Base-by-base conservation (phyloP, 78 protist genomes). In the Cavenderia fasciculata region DNA sequence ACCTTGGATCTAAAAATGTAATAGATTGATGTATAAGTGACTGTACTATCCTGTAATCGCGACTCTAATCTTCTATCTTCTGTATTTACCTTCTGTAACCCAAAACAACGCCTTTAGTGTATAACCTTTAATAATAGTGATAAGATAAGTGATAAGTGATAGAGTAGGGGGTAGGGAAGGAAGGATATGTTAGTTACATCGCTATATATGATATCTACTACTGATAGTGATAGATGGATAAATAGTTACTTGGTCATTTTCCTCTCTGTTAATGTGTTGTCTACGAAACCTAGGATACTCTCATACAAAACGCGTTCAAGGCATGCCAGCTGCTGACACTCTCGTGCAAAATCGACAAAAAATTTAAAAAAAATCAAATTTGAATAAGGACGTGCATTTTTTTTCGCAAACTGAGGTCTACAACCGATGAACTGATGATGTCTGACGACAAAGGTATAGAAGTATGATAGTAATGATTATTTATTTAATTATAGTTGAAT, bases 31-130 rank as follows among this genome's bases (percentile, higher is more conserved):
- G 8, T 8, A 27, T 27, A n/a, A n/a, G n/a, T n/a, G n/a, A n/a
- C n/a, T n/a, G n/a, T n/a, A n/a, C n/a, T n/a, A 16, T 46, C 46
- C 10, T 27, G 74, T 69, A 27, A 11, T 27, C n/a, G 74, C 27
- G 47, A 12, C 8, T 34, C 74, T 16, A 14, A 18, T 49, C 54
- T 49, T 49, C 54, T 69, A 7, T 69, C 52, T 29, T 7, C 18
- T 41, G 10, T 21, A 65, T 33, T 33, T 66, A 56, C 68, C 96
- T 93, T 82, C 82, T 85, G 96, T 69, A 90, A 27, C 96, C 96
- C 51, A 77, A 46, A 47, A 86, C 72, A 27, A 74, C 87, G 31
- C 84, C 96, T 87, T 86, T 90, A 59, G 93, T 46, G 88, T 94
- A 91, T 18, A 94, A 59, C 57, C 96, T 87, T 51, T 29, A 65